Conservation (phyloP, 495 filamentous ascomycete genomes). For the Xylaria flabelliformis region DNA sequence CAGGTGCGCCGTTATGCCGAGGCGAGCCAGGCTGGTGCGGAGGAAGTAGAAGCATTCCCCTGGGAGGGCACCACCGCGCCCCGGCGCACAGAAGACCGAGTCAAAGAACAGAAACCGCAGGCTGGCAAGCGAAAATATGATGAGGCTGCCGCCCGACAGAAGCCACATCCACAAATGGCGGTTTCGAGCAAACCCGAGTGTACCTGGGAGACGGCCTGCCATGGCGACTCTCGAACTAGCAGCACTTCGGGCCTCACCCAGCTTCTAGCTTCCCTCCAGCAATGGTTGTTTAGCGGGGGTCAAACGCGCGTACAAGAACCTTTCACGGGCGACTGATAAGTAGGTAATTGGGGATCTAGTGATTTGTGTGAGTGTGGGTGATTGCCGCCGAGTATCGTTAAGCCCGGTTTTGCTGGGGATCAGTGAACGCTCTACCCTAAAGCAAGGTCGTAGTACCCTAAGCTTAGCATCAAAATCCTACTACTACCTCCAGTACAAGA, state of each 20-base stretch:
- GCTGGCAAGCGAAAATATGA: not conserved
- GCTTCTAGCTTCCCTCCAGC: not conserved
- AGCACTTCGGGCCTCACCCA: not conserved
- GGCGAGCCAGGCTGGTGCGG: not conserved
- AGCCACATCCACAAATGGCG: conserved; percentile 1
- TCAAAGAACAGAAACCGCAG: not conserved
- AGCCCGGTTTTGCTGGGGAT: not conserved
- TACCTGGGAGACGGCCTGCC: not conserved
- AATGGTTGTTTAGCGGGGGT: not conserved
- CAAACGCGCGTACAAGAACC: not conserved
- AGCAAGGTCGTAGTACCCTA: too few species aligned
- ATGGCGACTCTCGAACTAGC: not conserved
- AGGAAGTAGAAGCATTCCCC: conserved; percentile 25
- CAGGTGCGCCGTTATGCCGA: conserved; percentile 16
- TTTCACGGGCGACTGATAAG: not conserved
- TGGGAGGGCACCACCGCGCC: not conserved
- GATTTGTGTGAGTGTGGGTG: not conserved
- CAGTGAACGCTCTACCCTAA: too few species aligned
- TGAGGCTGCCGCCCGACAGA: not conserved
- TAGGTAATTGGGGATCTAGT: not conserved
- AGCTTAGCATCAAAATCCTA: too few species aligned
- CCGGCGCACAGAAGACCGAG: not conserved
- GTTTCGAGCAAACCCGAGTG: conserved; percentile 16
- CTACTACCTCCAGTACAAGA: not conserved
- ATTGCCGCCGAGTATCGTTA: not conserved